phyloP scores from a whole-genome alignment of 1,284 basidiomycete genomes.

The Sporisorium sorghi region DNA sequence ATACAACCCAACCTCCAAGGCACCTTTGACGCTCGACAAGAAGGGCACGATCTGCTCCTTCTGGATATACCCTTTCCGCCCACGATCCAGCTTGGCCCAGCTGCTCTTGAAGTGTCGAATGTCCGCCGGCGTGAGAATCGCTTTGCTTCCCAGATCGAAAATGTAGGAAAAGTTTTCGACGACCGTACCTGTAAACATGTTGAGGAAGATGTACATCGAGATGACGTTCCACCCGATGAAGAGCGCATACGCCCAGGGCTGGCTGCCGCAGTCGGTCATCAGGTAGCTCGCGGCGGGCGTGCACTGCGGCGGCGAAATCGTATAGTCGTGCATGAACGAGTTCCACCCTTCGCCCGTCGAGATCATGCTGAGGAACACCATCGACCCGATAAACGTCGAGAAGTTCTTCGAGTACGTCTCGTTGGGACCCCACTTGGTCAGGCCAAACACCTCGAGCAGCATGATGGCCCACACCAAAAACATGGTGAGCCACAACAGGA shows the following conservation, averaged over 20 bases:
- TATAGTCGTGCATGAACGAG: constrained; percentile 69
- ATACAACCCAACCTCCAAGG: constrained; percentile 62
- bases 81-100: constrained; percentile 86
- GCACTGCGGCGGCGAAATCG: constrained; percentile 82
- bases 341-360: constrained; percentile 72
- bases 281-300: constrained; percentile 76
- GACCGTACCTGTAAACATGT: constrained; percentile 81
- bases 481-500: constrained; percentile 88
- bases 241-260: constrained; percentile 83
- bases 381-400: constrained; percentile 79
- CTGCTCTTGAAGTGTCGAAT: constrained; percentile 83
- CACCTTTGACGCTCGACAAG: constrained; percentile 72
- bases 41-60: constrained; percentile 81
- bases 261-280: constrained; percentile 89
- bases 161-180: constrained; percentile 98
- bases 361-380: constrained; percentile 82
- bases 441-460: constrained; percentile 89
- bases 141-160: constrained; percentile 87
- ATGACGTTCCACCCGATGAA: constrained; percentile 97
- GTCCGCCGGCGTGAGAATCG: constrained; percentile 81
- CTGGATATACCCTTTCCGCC: constrained; percentile 82
- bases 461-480: constrained; percentile 94
- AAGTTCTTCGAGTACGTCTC: constrained; percentile 85
- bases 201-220: constrained; percentile 86
- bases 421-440: constrained; percentile 84